Base-by-base conservation (phyloP, 2,329 filamentous ascomycete genomes). In the Pyrenochaeta sp. region DNA sequence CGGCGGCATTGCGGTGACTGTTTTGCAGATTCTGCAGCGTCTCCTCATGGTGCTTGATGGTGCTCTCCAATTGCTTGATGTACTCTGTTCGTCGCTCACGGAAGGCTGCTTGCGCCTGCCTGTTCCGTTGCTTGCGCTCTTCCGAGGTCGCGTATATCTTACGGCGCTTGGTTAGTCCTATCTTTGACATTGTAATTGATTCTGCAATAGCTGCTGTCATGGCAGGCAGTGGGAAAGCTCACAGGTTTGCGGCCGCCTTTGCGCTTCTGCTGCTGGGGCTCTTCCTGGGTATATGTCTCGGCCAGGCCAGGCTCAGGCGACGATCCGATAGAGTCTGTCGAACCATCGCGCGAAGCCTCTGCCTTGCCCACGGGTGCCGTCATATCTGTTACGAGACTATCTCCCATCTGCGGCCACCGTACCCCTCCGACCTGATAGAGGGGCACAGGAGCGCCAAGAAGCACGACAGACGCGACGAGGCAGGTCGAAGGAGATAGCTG, bases 101-200 rank as follows among this genome's bases (percentile, higher is more conserved):
- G 74, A 99, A 99, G 56, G 95, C 95, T 54, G 95, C 95, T 81
- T 99, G 95, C 47, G 95, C 95, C 82, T 98, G 95, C 69, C 95
- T 86, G 77, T 99, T 99, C 66, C 95, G 88, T 81, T 98, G 95
- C 83, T 99, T 98, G 73, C 95, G 90, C 81, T 99, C 95, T 79
- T 99, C 95, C 10, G 95, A 98, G 36, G 95, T 99, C 53, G 95
- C 95, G 85, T 99, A 99, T 65, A 97, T 97, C 94, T 97, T 78
- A 69, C 73, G 72, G 56, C 68, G 73, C 61, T 76, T 73, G 57
- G 77, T 79, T 77, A 79, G 77, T 73, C 59, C 71, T 63, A 72
- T 71, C 59, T 69, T 72, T 48, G 72, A 73, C 73, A 77, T 72
- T 49, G 64, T 57, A 42, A 67, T 61, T 55, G 65, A 60, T 28